Conservation (phyloP, 345 rosid genomes). For the Citrus medica region DNA sequence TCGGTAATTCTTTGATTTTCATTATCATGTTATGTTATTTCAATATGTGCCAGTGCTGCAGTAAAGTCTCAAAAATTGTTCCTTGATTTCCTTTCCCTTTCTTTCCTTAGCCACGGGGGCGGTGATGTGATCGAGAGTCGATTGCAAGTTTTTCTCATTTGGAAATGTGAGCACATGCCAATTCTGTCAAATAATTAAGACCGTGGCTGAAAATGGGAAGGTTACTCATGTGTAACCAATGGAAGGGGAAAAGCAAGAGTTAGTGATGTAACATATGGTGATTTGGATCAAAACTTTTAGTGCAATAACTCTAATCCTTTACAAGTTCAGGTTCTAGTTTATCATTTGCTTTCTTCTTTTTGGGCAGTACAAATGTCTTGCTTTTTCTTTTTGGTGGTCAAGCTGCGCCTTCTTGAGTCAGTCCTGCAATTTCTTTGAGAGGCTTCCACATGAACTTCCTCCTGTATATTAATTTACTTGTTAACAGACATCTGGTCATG, state of each 20-base stretch:
- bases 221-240: not conserved
- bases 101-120: not conserved
- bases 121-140: not conserved
- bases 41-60: not conserved
- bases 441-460: constrained; percentile 89
- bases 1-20: not conserved
- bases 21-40: not conserved
- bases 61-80: not conserved
- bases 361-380: not conserved
- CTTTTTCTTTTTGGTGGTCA: constrained; percentile 4
- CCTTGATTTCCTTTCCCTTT: not conserved
- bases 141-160: not conserved
- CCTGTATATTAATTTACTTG: constrained; percentile 31
- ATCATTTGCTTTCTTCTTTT: not conserved
- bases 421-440: constrained; percentile 70
- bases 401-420: constrained; percentile 26
- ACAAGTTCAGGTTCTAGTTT: not conserved
- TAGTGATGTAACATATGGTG: not conserved
- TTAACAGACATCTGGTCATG: not conserved
- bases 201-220: not conserved
- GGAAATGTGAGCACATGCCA: not conserved
- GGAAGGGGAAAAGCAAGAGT: not conserved
- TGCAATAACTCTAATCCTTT: not conserved
- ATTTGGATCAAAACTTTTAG: not conserved
- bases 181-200: not conserved